These are phyloP conservation scores for Vigna unguiculata DNA, from an alignment of 306 rosid genomes.

Conservation along the genomic window DNA sequence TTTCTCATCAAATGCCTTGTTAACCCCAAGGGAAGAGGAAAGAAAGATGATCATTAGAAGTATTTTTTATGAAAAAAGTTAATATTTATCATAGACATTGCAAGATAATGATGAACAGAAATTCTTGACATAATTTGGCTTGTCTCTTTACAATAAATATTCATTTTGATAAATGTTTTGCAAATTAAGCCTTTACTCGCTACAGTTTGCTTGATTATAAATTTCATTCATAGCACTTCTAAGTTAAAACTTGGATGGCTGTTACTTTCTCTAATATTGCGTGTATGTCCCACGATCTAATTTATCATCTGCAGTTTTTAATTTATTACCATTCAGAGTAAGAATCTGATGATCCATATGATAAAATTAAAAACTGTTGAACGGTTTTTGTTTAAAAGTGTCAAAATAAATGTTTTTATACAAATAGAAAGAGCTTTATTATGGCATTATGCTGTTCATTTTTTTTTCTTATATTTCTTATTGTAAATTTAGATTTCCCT, in stretches of 20 bases:
- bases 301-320: conserved; percentile 10
- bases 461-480: conserved; percentile 1
- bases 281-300: conserved; percentile 15
- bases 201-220: conserved; percentile 14
- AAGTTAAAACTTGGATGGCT: conserved; percentile 31
- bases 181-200: background rate
- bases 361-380: conserved; percentile 8
- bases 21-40: background rate
- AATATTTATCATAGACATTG: conserved; percentile 7
- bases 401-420: conserved; percentile 16
- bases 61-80: background rate
- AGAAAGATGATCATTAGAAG: background rate
- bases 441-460: background rate
- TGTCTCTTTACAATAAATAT: conserved; percentile 11
- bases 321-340: conserved; percentile 2
- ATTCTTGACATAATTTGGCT: conserved; percentile 17
- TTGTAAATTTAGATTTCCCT: conserved; percentile 22
- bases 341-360: conserved; percentile 17
- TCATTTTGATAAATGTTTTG: background rate
- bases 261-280: conserved; percentile 35
- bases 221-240: conserved; percentile 5
- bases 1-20: background rate
- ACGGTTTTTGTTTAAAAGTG: conserved; percentile 11
- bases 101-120: background rate
- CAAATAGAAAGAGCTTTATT: background rate